Base-by-base conservation (phyloP, 306 rosid species). In the Abrus pulchellus region DNA sequence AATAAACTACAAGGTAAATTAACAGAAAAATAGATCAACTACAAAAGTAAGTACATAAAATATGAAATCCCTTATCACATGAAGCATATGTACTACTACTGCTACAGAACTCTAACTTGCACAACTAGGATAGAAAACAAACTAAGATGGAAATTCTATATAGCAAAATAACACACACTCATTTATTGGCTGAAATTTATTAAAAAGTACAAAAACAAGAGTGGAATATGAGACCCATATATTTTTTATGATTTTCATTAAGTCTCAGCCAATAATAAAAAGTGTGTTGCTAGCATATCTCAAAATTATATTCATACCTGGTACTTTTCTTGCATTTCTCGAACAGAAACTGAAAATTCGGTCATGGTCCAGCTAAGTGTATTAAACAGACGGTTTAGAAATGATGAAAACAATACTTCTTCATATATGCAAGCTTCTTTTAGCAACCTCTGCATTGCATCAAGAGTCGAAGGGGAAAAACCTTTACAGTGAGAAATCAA, bases 341-440 rank as follows among this genome's bases (percentile, higher is more conserved):
- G 87, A 72, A 95, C 89, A 53, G 97, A 95, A 83, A 95, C 93
- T 50, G 99, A 95, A 84, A 93, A 95, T 62, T 95, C 99, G 57
- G 99, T 95, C 99, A 95, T 93, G 72, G 97, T 89, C 99, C 99
- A 93, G 84, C 99, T 93, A 41, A 95, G 97, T 33, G 96, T 93
- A 85, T 95, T 95, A 77, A 95, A 95, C 47, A 95, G 76, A 82
- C 99, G 99, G 84, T 95, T 95, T 81, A 95, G 91, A 84, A 95
- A 95, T 74, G 97, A 89, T 45, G 99, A 93, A 89, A 95, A 95
- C 81, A 95, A 68, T 50, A 63, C 97, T 85, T 92, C 89, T 78
- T 95, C 91, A 62, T 76, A 83, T 78, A 81, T 47, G 87, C 99
- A 95, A 55, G 98, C 94, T 74, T 90, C 94, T 87, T 88, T 90